These are phyloP conservation scores for Casaregolazyma suthepensis DNA, from an alignment of 1,139 yeast genomes.

Conservation along the genomic window DNA sequence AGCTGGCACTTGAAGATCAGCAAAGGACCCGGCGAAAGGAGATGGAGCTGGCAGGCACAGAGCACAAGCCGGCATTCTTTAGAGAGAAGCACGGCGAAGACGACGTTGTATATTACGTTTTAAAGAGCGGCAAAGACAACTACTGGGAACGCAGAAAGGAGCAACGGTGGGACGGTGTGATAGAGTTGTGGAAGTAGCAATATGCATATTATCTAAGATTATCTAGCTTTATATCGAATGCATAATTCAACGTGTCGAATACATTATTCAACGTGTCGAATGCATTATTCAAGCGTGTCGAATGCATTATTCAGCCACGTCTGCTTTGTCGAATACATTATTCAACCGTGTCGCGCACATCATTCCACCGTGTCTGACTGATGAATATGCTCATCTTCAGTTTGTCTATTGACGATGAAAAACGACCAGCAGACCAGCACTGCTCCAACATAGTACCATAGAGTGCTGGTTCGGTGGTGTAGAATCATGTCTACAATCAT, in stretches of 20 bases:
- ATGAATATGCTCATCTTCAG: constrained; percentile 43
- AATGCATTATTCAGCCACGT: too few relatives aligned
- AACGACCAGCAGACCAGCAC: constrained; percentile 73
- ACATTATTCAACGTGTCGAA: not conserved
- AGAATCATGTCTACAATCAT: constrained; percentile 83
- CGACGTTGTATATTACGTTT: constrained; percentile 48
- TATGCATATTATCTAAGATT: not conserved
- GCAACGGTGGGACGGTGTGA: constrained; percentile 32
- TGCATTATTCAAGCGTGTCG: not conserved
- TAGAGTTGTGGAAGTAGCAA: constrained; percentile 22
- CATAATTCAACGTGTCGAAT: not conserved
- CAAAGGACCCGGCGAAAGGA: constrained; percentile 74
- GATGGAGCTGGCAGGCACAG: constrained; percentile 41
- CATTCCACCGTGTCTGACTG: not conserved
- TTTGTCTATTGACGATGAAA: constrained; percentile 73
- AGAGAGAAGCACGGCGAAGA: constrained; percentile 25
- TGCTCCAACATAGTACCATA: constrained; percentile 73
- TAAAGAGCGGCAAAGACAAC: constrained; percentile 54
- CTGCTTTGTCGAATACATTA: too few relatives aligned
- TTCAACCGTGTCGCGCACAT: too few relatives aligned
- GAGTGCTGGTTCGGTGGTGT: constrained; percentile 55
- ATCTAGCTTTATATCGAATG: not conserved
- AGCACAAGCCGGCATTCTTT: constrained; percentile 61
- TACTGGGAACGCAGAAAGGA: constrained; percentile 66
- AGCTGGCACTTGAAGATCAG: constrained; percentile 63